Percentiles rank a stretch among this genome's conserved stretches.
These are phyloP conservation scores for Malus hybrid DNA, from an alignment of 331 rosid species.

Conservation along the genomic window DNA sequence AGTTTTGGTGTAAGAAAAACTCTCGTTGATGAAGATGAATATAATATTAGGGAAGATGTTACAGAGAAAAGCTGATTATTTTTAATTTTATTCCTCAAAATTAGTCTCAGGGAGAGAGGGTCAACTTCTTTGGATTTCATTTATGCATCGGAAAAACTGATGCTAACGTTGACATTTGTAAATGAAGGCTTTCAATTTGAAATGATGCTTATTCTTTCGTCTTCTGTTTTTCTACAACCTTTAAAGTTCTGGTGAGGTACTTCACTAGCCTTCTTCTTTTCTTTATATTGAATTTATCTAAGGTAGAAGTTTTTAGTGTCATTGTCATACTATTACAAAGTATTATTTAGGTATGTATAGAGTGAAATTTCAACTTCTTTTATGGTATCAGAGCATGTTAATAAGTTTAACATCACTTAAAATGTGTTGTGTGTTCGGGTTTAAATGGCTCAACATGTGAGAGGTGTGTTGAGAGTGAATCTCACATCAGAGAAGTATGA, in stretches of 20 bases:
- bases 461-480: too few relatives aligned
- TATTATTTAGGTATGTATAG: too few relatives aligned
- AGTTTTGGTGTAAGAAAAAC: too few relatives aligned
- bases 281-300: background rate
- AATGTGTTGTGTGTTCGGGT: too few relatives aligned
- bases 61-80: background rate
- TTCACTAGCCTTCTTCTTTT: background rate
- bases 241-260: background rate
- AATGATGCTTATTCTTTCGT: background rate
- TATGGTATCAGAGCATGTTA: too few relatives aligned
- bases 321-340: background rate
- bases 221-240: background rate
- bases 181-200: background rate
- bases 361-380: too few relatives aligned
- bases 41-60: background rate
- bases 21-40: background rate
- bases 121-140: slow-evolving; percentile 7
- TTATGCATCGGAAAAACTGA: background rate
- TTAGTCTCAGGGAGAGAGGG: background rate
- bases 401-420: too few relatives aligned
- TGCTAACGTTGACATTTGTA: slow-evolving; percentile 2
- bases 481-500: too few relatives aligned
- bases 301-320: too few relatives aligned
- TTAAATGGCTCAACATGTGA: too few relatives aligned
- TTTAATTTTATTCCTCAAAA: background rate